Percentiles rank a stretch among this genome's conserved stretches.
Conservation (phyloP, 1,284 basidiomycete species). For the Serendipita sp. region DNA sequence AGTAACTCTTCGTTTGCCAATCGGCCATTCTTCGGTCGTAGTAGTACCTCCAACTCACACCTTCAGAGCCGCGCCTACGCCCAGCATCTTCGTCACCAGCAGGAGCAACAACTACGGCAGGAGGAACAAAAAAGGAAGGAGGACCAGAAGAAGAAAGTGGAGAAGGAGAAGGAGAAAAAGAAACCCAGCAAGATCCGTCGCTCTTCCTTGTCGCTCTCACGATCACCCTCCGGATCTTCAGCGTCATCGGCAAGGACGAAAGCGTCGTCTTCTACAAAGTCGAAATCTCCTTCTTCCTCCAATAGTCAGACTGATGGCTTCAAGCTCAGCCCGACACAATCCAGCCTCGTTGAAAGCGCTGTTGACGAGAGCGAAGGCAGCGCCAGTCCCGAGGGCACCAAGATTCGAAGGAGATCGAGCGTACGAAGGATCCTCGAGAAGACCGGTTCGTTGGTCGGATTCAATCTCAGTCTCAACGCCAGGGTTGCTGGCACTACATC, state of each 20-base stretch:
- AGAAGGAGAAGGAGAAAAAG: constrained; percentile 4
- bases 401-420: constrained; percentile 2
- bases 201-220: neutral
- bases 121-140: neutral
- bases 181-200: neutral
- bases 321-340: constrained; percentile 4
- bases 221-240: neutral
- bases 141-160: neutral
- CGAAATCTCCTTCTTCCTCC: neutral
- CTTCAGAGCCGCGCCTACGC: constrained; percentile 1
- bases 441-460: constrained; percentile 1
- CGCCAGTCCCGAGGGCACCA: constrained; percentile 1
- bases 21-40: neutral
- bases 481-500: neutral
- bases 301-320: constrained; percentile 1
- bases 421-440: constrained; percentile 1
- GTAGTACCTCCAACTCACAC: neutral
- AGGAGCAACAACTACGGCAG: neutral
- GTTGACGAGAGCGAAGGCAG: constrained; percentile 3
- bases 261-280: neutral
- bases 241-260: neutral
- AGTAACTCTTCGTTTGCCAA: neutral
- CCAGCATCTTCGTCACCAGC: constrained; percentile 1
- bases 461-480: constrained; percentile 6
- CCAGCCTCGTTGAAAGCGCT: neutral